Conservation (phyloP, 176 grass and related monocot genomes). For the Hordeum marinum region DNA sequence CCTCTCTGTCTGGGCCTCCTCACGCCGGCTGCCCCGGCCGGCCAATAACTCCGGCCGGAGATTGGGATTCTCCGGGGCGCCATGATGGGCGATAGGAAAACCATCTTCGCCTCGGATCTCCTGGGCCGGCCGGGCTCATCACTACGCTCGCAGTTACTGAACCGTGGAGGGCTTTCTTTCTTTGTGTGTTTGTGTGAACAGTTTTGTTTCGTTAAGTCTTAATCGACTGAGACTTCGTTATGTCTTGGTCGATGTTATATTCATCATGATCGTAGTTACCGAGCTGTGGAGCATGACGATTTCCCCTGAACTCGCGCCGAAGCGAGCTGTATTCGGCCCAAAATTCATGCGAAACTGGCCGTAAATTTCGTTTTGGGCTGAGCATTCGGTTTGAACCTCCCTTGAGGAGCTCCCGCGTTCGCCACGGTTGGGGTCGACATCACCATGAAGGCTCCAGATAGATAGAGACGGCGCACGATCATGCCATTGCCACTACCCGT, state of each 20-base stretch:
- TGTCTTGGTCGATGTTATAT: too few species aligned
- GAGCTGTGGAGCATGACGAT: neutral
- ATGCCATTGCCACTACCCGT: slow-evolving; percentile 27
- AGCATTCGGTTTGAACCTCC: neutral
- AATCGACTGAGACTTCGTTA: too few species aligned
- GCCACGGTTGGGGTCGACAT: neutral
- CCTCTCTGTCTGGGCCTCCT: neutral
- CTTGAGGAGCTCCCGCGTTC: neutral
- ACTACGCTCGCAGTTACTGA: neutral
- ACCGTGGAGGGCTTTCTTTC: too few species aligned
- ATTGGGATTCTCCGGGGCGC: neutral
- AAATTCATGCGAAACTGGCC: neutral
- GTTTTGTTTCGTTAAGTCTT: too few species aligned
- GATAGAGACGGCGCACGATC: neutral
- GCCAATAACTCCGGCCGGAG: neutral
- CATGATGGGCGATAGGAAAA: neutral
- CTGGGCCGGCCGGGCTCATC: neutral
- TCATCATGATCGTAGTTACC: neutral
- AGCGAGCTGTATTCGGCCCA: neutral
- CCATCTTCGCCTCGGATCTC: neutral
- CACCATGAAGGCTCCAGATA: neutral
- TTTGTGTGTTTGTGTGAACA: too few species aligned
- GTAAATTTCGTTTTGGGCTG: neutral
- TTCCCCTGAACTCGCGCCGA: neutral
- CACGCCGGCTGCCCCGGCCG: neutral